Conservation (phyloP, 2,329 filamentous ascomycete species). For the Colletotrichum acutatum region DNA sequence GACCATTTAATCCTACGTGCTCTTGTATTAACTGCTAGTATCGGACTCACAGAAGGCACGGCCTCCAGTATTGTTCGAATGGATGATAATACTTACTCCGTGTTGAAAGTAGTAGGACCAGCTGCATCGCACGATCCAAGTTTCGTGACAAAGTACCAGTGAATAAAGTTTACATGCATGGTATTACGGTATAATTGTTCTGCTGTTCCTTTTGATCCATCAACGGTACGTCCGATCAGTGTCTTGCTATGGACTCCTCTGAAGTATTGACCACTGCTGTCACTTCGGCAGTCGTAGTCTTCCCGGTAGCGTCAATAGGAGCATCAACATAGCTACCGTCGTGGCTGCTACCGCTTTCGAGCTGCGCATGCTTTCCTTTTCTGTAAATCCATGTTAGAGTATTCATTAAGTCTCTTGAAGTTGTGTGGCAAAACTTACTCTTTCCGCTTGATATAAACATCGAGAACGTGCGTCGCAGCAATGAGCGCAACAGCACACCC, state of each 20-base stretch:
- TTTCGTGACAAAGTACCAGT: too few species aligned
- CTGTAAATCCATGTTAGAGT: not conserved
- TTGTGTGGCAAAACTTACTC: slow-evolving; percentile 2
- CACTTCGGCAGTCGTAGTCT: not conserved
- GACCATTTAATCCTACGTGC: too few species aligned
- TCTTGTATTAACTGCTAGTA: too few species aligned
- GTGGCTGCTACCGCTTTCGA: not conserved
- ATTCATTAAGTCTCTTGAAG: not conserved
- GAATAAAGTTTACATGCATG: too few species aligned
- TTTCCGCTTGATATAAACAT: slow-evolving; percentile 35
- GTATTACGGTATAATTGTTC: too few species aligned
- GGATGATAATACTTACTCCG: too few species aligned
- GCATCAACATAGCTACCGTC: not conserved
- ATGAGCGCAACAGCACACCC: slow-evolving; percentile 31
- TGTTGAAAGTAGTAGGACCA: too few species aligned
- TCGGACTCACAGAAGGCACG: too few species aligned
- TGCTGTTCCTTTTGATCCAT: too few species aligned
- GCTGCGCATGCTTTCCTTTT: not conserved
- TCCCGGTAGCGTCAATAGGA: not conserved
- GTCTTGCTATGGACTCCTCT: not conserved
- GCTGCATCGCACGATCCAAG: not conserved
- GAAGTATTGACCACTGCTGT: not conserved
- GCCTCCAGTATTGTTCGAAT: too few species aligned
- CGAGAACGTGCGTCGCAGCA: slow-evolving; percentile 24
- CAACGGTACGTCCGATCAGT: not conserved